Percentiles rank a stretch among this genome's conserved stretches.
These are phyloP conservation scores for Polytrichum formosum DNA, from an alignment of 225 moss, liverwort and hornwort genomes.

Conservation along the genomic window DNA sequence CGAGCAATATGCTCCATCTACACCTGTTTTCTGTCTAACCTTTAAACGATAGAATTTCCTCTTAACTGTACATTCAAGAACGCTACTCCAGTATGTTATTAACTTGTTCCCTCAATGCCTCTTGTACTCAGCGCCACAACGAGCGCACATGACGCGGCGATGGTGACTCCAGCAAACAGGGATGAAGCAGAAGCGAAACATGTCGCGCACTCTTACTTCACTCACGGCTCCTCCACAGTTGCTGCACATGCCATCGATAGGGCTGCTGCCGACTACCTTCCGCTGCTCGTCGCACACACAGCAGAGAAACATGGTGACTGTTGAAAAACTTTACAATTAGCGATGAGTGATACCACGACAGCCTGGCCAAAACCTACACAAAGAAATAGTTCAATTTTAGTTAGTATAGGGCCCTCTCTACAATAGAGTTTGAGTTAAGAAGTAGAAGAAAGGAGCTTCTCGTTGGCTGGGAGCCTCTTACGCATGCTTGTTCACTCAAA, in stretches of 20 bases:
- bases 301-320: constrained; percentile 37
- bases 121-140: constrained; percentile 34
- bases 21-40: no score
- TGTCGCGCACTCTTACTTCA: constrained; percentile 39
- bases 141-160: constrained; percentile 33
- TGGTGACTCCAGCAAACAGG: constrained; percentile 45
- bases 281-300: constrained; percentile 46
- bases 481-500: no score
- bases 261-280: constrained; percentile 36
- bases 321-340: not conserved
- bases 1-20: no score
- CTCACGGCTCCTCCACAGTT: constrained; percentile 42
- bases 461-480: not conserved
- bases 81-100: not conserved
- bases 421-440: not conserved
- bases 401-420: not conserved
- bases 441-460: not conserved
- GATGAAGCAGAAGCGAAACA: constrained; percentile 58
- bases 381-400: not conserved
- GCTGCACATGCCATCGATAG: constrained; percentile 29
- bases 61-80: no score
- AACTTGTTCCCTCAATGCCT: constrained; percentile 13
- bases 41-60: no score
- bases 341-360: no score
- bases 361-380: not conserved